A percentile compares a stretch with the other conserved stretches of the same genome.
phyloP scores from a whole-genome alignment of 2,329 filamentous ascomycete genomes.

The Alternaria sp. region DNA sequence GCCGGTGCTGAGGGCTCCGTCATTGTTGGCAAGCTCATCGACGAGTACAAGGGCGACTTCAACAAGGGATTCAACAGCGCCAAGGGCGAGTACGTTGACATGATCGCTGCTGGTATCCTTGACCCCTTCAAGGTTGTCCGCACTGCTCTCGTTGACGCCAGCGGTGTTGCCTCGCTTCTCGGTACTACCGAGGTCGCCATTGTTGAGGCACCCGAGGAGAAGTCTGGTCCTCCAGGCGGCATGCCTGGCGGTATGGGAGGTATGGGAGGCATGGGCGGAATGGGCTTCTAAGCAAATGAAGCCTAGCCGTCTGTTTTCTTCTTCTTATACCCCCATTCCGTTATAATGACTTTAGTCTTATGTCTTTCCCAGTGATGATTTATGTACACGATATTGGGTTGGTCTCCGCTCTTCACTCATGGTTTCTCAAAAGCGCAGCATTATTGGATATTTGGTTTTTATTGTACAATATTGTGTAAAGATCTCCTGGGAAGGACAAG shows the following conservation, averaged over 20 bases:
- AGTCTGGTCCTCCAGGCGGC: constrained; percentile 66
- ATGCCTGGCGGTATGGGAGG: constrained; percentile 67
- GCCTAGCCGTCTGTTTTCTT: constrained; percentile 34
- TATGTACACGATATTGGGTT: constrained; percentile 48
- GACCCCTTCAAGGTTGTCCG: constrained; percentile 99
- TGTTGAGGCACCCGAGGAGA: constrained; percentile 94
- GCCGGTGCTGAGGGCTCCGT: constrained; percentile 95
- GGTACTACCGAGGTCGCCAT: constrained; percentile 99
- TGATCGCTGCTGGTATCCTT: constrained; percentile 96
- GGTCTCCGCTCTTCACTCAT: constrained; percentile 52
- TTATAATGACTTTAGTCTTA: constrained; percentile 47
- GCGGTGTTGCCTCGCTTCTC: constrained; percentile 93
- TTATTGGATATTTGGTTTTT: constrained; percentile 38
- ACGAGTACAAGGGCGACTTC: constrained; percentile 91
- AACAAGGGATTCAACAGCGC: constrained; percentile 98
- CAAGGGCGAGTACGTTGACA: constrained; percentile 98
- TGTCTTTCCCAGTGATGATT: constrained; percentile 43
- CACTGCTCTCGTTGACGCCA: constrained; percentile 92
- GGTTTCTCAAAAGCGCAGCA: constrained; percentile 50
- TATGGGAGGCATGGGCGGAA: constrained; percentile 62
- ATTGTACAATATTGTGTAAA: constrained; percentile 51
- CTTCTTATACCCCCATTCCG: constrained; percentile 41
- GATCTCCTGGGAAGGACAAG: constrained; percentile 37
- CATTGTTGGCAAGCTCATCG: constrained; percentile 96
- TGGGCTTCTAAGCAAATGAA: constrained; percentile 63